Base-by-base conservation (phyloP, 129 eudicot species). In the Scalesia atractyloides region DNA sequence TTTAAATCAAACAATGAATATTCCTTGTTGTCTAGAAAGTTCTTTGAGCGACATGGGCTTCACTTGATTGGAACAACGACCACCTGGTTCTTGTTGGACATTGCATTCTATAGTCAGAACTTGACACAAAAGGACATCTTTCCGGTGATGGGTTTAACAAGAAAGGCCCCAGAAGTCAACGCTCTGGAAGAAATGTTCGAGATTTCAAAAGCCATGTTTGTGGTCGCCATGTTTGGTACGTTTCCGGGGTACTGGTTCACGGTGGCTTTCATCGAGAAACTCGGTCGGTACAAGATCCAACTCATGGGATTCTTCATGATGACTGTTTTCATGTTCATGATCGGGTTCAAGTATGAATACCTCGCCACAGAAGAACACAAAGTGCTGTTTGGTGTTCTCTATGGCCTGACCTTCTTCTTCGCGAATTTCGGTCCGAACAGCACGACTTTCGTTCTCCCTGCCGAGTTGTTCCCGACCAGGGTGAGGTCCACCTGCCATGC, bases 241-340 rank as follows among this genome's bases (percentile, higher is more conserved):
- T 84, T 84, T 59, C 92, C 92, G 0, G 92, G 92, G 0, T 87
- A 87, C 63, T 87, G 92, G 92, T 84, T 87, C 79, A 84, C 92
- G 5, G 92, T 87, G 37, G 81, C 77, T 18, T 84, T 84, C 72
- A 84, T 87, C 17, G 92, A 87, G 53, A 78, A 52, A 18, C 81
- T 87, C 3, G 92, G 92, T 1, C 81, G 92, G 15, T 87, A 78
- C 30, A 48, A 76, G 64, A 87, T 84, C 65, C 92, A 84, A 36
- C 63, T 87, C 43, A 67, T 84, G 78, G 92, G 92, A 1, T 81
- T 87, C 76, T 60, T 76, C 68, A 78, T 87, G 83, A 87, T 87
- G 92, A 66, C 92, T 4, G 64, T 84, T 5, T 87, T 84, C 83
- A 87, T 87, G 92, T 75, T 84, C 17, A 73, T 73, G 8, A 78